These are phyloP conservation scores for Diplogelasinospora grovesii DNA, from an alignment of 495 filamentous ascomycete genomes.

Conservation along the genomic window DNA sequence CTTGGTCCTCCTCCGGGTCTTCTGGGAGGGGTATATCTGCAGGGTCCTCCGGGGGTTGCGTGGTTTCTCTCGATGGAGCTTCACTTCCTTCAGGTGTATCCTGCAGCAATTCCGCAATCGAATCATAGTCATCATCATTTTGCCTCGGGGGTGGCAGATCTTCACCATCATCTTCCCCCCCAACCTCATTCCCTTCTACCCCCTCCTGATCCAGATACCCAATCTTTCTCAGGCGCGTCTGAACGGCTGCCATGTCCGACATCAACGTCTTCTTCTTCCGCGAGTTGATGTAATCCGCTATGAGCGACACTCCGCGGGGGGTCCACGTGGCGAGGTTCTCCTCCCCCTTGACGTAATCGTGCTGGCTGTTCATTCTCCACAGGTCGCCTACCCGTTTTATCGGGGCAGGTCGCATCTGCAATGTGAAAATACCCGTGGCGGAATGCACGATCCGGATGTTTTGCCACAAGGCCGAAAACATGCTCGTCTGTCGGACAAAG, in stretches of 20 bases:
- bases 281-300: slow-evolving; percentile 70
- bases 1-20: no score
- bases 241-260: slow-evolving; percentile 73
- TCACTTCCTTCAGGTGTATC: slow-evolving; percentile 36
- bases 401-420: slow-evolving; percentile 77
- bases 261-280: slow-evolving; percentile 63
- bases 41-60: no score
- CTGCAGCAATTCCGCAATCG: slow-evolving; percentile 42
- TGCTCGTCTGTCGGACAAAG: slow-evolving; percentile 74
- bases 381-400: slow-evolving; percentile 88
- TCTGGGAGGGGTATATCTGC: no score
- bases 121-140: slow-evolving; percentile 22
- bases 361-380: slow-evolving; percentile 93
- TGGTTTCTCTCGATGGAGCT: no score
- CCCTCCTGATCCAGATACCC: slow-evolving; percentile 25
- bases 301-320: slow-evolving; percentile 79
- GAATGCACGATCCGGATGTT: slow-evolving; percentile 80
- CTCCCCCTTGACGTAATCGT: slow-evolving; percentile 92
- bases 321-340: slow-evolving; percentile 78
- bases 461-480: slow-evolving; percentile 84
- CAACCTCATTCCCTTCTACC: slow-evolving; percentile 11
- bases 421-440: slow-evolving; percentile 73
- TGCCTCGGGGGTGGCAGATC: slow-evolving; percentile 18
- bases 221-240: slow-evolving; percentile 55
- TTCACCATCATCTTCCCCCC: slow-evolving; percentile 15